Percentiles rank a stretch among this genome's conserved stretches.
Evolutionary conservation across 1,284 basidiomycete genomes (phyloP).

Genomic region (Malassezia yamatoensis): DNA sequence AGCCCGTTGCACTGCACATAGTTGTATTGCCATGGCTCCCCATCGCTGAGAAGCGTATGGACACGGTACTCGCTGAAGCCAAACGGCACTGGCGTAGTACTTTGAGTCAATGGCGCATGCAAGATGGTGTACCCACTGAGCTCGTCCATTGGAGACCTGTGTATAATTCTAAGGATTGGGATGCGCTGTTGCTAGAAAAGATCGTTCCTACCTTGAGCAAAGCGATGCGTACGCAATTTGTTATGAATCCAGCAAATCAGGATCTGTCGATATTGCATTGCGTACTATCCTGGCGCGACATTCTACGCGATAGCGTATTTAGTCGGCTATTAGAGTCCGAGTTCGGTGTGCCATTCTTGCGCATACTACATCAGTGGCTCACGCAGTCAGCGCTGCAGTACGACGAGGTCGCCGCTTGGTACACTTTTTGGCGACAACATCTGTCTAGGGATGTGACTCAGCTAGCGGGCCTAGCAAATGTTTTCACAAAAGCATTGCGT

Average conservation of each 20-base stretch:
- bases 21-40: constrained; percentile 95
- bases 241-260: constrained; percentile 76
- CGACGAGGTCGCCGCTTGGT: constrained; percentile 84
- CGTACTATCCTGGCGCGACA: constrained; percentile 65
- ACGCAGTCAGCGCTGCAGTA: constrained; percentile 69
- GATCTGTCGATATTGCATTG: constrained; percentile 60
- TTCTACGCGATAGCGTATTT: constrained; percentile 55
- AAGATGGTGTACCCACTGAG: constrained; percentile 13
- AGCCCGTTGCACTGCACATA: constrained; percentile 54
- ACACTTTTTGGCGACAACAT: constrained; percentile 68
- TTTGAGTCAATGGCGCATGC: constrained; percentile 61
- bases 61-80: constrained; percentile 71
- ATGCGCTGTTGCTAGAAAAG: constrained; percentile 75
- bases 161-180: constrained; percentile 16
- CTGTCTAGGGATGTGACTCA: constrained; percentile 58
- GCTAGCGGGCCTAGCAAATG: constrained; percentile 60
- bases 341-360: constrained; percentile 93
- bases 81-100: constrained; percentile 70
- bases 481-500: constrained; percentile 73
- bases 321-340: constrained; percentile 56
- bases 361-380: constrained; percentile 82
- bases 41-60: constrained; percentile 63
- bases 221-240: constrained; percentile 68
- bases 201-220: constrained; percentile 78
- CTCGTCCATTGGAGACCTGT: constrained; percentile 27